phyloP scores from a whole-genome alignment of 1,284 basidiomycete species.

The Schizophyllum amplum region DNA sequence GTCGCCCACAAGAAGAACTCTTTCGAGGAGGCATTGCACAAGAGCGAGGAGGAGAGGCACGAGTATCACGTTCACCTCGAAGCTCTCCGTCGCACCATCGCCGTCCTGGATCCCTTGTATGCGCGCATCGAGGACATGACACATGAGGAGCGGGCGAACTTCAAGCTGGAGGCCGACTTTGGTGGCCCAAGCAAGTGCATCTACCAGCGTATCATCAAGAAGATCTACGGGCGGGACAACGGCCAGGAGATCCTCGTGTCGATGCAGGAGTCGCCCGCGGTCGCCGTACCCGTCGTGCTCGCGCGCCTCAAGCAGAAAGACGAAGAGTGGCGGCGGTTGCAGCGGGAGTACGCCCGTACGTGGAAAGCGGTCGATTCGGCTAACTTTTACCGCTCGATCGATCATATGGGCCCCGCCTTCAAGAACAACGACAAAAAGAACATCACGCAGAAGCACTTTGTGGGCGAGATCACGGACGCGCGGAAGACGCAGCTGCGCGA shows the following conservation, averaged over 20 bases:
- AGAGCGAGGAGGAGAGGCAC: constrained; percentile 96
- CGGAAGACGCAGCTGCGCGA: constrained; percentile 39
- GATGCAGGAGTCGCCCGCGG: constrained; percentile 86
- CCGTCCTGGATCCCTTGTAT: constrained; percentile 85
- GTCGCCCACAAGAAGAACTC: constrained; percentile 95
- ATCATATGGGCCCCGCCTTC: constrained; percentile 93
- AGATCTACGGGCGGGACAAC: constrained; percentile 84
- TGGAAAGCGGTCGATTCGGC: constrained; percentile 97
- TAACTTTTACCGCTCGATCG: constrained; percentile 96
- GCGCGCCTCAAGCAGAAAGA: constrained; percentile 89
- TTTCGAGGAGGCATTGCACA: constrained; percentile 94
- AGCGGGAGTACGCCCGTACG: constrained; percentile 94
- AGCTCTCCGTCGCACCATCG: constrained; percentile 86
- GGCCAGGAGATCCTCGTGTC: constrained; percentile 84
- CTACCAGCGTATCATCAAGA: constrained; percentile 92
- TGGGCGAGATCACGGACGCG: constrained; percentile 75
- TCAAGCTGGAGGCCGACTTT: constrained; percentile 72
- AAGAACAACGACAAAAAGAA: constrained; percentile 96
- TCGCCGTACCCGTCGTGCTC: constrained; percentile 90
- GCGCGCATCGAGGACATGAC: constrained; percentile 87
- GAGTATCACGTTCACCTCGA: constrained; percentile 98
- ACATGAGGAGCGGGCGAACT: constrained; percentile 76
- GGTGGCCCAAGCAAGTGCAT: constrained; percentile 85
- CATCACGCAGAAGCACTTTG: constrained; percentile 85
- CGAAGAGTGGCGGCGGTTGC: constrained; percentile 94